Conservation (phyloP, 805 yeast species). For the Nadsonia fulvescens region DNA sequence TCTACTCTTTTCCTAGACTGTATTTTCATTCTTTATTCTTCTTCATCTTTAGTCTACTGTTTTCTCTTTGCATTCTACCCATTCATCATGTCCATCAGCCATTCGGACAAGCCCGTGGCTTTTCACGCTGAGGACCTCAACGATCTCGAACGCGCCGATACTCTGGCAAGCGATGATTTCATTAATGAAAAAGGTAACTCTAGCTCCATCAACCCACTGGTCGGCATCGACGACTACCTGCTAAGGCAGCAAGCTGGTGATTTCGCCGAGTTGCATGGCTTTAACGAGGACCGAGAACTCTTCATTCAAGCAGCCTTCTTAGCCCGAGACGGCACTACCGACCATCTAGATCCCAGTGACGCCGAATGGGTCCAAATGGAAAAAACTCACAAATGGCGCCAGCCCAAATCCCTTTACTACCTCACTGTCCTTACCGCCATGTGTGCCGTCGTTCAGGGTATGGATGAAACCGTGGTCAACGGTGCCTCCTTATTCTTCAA, state of each 20-base stretch:
- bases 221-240: conserved; percentile 9
- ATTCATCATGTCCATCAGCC: no score
- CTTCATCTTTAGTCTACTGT: no score
- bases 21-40: no score
- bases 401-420: conserved; percentile 23
- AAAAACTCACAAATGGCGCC: conserved; percentile 29
- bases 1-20: no score
- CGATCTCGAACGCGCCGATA: no score
- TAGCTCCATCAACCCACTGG: conserved; percentile 11
- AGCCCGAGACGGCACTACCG: conserved; percentile 32
- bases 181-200: no score
- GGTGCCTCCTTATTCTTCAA: conserved; percentile 39
- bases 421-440: conserved; percentile 43
- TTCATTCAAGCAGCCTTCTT: conserved; percentile 33
- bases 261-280: conserved; percentile 14
- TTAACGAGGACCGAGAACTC: conserved; percentile 13
- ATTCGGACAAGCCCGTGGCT: no score
- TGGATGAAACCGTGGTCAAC: conserved; percentile 56
- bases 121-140: no score
- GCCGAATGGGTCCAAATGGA: conserved; percentile 24
- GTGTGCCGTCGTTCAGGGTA: conserved; percentile 56
- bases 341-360: conserved; percentile 19
- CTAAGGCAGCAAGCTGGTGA: conserved; percentile 8
- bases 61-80: no score
- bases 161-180: no score